Evolutionary conservation across 2,329 filamentous ascomycete species (phyloP).

Genomic region (Fusarium zealandicum): DNA sequence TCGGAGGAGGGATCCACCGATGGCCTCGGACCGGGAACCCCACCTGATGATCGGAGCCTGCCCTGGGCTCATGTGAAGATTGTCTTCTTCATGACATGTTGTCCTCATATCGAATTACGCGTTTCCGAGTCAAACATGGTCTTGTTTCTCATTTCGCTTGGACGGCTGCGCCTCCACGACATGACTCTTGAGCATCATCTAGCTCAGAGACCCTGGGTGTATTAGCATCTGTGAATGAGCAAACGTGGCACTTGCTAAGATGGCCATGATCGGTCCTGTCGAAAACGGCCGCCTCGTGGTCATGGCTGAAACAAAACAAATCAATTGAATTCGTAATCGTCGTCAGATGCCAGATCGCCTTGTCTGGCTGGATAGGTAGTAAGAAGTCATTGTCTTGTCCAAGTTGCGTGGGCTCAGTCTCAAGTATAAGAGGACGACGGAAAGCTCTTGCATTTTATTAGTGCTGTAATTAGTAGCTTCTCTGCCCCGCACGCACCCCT

Average conservation of each 20-base stretch:
- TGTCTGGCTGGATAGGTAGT: background rate
- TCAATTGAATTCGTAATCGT: background rate
- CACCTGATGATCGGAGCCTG: too few species aligned
- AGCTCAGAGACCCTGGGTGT: conserved; percentile 1
- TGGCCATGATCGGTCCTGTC: background rate
- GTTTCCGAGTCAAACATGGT: background rate
- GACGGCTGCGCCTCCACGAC: background rate
- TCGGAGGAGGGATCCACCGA: conserved; percentile 13
- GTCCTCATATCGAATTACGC: conserved; percentile 5
- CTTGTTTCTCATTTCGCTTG: conserved; percentile 3
- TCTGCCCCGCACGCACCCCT: conserved; percentile 29
- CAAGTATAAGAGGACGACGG: conserved; percentile 1
- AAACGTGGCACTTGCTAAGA: conserved; percentile 13
- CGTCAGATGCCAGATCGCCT: background rate
- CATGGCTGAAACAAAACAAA: background rate
- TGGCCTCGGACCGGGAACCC: background rate
- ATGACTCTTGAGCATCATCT: background rate
- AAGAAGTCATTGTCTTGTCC: background rate
- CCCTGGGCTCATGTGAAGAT: too few species aligned
- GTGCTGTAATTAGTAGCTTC: background rate
- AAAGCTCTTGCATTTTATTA: background rate
- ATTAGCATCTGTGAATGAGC: background rate
- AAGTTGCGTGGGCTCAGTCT: background rate
- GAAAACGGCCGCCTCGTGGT: background rate
- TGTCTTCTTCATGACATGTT: background rate